Evolutionary conservation across 2,329 filamentous ascomycete genomes (phyloP).

Genomic region (Talaromyces sp.): DNA sequence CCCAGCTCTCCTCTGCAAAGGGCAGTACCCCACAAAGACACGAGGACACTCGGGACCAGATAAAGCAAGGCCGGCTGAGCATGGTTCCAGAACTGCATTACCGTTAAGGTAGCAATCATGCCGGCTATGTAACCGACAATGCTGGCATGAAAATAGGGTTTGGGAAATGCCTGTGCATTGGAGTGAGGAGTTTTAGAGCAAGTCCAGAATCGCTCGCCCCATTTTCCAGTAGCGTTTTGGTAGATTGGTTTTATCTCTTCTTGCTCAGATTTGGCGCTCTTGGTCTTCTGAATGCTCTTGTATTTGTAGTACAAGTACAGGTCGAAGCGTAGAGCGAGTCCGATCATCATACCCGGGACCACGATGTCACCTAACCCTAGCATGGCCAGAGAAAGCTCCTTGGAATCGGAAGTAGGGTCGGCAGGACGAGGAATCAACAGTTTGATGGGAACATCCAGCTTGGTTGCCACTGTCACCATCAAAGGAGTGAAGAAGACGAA

Average conservation of each 20-base stretch:
- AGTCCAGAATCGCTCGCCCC: constrained; percentile 83
- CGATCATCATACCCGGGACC: constrained; percentile 85
- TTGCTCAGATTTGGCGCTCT: constrained; percentile 16
- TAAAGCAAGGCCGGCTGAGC: constrained; percentile 90
- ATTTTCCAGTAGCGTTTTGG: constrained; percentile 60
- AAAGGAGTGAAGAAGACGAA: constrained; percentile 52
- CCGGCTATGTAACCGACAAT: constrained; percentile 71
- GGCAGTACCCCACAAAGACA: constrained; percentile 70
- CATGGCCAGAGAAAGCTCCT: constrained; percentile 56
- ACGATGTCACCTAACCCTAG: constrained; percentile 93
- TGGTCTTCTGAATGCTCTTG: constrained; percentile 47
- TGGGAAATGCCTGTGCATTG: constrained; percentile 57
- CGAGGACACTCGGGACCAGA: constrained; percentile 79
- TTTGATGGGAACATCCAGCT: constrained; percentile 88
- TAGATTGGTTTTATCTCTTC: constrained; percentile 31
- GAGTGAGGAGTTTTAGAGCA: constrained; percentile 29
- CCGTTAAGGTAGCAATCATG: constrained; percentile 68
- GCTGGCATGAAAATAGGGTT: constrained; percentile 78
- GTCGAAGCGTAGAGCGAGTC: constrained; percentile 84
- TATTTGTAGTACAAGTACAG: constrained; percentile 75
- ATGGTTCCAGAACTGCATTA: constrained; percentile 72
- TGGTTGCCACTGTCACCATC: constrained; percentile 66
- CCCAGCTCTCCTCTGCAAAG: constrained; percentile 63
- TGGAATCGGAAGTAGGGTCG: constrained; percentile 38
- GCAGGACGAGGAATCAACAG: constrained; percentile 71